Evolutionary conservation across 2,329 filamentous ascomycete genomes (phyloP).

Genomic region (Aureobasidium sp.): DNA sequence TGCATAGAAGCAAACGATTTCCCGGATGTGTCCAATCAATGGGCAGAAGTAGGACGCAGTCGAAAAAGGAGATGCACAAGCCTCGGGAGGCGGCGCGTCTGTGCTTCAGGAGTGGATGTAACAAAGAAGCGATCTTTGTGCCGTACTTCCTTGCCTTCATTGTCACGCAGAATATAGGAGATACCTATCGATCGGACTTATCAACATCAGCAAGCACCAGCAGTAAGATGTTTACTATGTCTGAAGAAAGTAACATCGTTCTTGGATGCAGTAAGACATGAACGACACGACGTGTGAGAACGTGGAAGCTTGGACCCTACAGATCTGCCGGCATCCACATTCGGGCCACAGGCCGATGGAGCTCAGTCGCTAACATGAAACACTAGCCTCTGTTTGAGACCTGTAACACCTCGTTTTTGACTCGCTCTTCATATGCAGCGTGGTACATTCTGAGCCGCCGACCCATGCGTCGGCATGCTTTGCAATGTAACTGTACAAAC

Average conservation of each 20-base stretch:
- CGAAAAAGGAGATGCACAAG: not conserved
- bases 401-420: not conserved
- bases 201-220: too few species aligned
- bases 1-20: not conserved
- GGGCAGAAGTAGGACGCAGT: not conserved
- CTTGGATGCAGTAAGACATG: not conserved
- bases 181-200: too few species aligned
- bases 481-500: not conserved
- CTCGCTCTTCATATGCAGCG: not conserved
- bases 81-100: slow-evolving; percentile 5
- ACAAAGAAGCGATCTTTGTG: slow-evolving; percentile 1
- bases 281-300: not conserved
- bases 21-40: not conserved
- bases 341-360: not conserved
- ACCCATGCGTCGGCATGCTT: not conserved
- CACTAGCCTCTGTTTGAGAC: not conserved
- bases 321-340: slow-evolving; percentile 1
- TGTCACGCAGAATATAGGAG: too few species aligned
- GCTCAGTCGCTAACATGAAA: slow-evolving; percentile 10
- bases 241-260: not conserved
- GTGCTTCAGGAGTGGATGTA: slow-evolving; percentile 2
- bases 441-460: not conserved
- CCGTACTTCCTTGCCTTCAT: not conserved
- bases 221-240: not conserved
- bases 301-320: not conserved